These are phyloP conservation scores for Sisymbrium altissimum DNA, from an alignment of 345 rosid species.

Conservation along the genomic window DNA sequence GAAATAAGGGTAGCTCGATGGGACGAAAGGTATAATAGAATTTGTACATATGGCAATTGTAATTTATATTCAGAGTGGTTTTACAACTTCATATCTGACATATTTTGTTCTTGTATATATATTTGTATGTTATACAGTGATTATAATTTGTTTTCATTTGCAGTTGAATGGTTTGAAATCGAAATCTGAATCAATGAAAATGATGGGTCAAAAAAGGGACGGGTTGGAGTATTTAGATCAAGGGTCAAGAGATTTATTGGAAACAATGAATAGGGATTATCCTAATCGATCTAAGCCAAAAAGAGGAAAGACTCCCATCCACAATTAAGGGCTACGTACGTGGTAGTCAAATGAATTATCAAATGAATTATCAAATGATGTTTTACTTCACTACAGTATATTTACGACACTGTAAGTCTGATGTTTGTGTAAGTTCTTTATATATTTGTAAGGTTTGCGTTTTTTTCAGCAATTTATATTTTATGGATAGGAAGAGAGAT, in stretches of 20 bases:
- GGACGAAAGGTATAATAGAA: not conserved
- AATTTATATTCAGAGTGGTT: not conserved
- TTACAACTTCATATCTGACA: not conserved
- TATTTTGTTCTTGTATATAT: not conserved
- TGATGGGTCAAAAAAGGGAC: not conserved
- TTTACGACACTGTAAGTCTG: too few relatives aligned
- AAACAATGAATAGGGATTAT: not conserved
- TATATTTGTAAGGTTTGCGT: too few relatives aligned
- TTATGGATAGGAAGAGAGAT: too few relatives aligned
- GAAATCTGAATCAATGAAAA: not conserved
- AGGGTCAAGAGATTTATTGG: not conserved
- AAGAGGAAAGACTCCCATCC: not conserved
- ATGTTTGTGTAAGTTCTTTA: too few relatives aligned
- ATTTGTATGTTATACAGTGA: not conserved
- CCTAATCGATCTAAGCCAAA: not conserved
- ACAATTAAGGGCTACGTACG: not conserved
- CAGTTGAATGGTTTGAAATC: not conserved
- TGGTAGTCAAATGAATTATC: not conserved
- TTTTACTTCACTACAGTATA: too few relatives aligned
- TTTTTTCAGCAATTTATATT: too few relatives aligned
- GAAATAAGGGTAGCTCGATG: not conserved
- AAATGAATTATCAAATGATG: too few relatives aligned
- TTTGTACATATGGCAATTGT: not conserved
- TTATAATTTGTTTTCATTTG: not conserved
- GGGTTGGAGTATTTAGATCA: not conserved